Evolutionary conservation across 192 early-diverging fungal species (phyloP), one percentile per base, ranked within the genome.

Genomic region (Gigaspora rosea): DNA sequence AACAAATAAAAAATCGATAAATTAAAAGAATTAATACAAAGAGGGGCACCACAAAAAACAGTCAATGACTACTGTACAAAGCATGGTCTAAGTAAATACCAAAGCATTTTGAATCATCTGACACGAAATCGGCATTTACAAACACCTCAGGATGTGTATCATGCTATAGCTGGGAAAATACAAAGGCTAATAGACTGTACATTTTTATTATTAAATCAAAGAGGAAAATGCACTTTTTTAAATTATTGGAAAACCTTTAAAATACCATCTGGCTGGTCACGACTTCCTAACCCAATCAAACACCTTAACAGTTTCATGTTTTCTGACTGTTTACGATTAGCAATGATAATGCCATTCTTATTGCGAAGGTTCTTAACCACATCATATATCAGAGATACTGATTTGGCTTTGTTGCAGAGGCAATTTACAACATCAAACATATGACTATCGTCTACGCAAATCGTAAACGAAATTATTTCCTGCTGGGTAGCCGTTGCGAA

Each of bases 1-100:
- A 36, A 68, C 36, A n/a, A 36, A 68, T 48, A 68, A 68, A 36
- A 68, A 20, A 36, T 68, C 41, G 15, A 68, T 48, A 11, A 68
- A 20, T 41, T 68, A 36, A 18, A 68, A 2, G 9, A 68, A n/a
- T 41, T 68, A 49, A 12, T 10, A 27, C 20, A 59, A 9, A 10
- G 5, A 59, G 20, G 20, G n/a, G n/a, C 20, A 59, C 27, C n/a
- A 22, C 58, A 59, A 59, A 59, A 13, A 59, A 27, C n/a, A 7
- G 41, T 3, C 3, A 41, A 41, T 41, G 41, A 41, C n/a, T 59
- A 27, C 27, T n/a, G 20, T 20, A 68, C 11, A 68, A 41, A 68
- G 16, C 15, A 41, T 48, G 36, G 41, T 49, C 12, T 68, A n/a
- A 13, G 9, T 41, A 18, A 41, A 36, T 10, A 68, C n/a, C 47